Evolutionary conservation across 2,329 filamentous ascomycete species (phyloP).

Genomic region (Epichloe glyceriae): DNA sequence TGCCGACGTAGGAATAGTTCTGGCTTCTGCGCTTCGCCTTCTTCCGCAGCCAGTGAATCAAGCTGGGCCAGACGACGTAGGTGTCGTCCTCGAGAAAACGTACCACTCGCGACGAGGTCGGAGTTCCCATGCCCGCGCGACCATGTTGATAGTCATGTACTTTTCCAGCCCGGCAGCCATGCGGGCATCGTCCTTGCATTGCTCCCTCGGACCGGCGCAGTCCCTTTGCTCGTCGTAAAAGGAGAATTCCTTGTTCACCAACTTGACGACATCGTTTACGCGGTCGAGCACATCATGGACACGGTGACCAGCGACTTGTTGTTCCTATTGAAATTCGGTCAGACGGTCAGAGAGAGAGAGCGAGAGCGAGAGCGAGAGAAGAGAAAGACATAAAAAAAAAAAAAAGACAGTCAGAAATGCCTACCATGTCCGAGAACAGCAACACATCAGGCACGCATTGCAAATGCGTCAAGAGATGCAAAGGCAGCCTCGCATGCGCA

Average conservation of each 20-base stretch:
- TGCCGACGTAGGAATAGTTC: constrained; percentile 36
- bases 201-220: constrained; percentile 33
- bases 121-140: constrained; percentile 40
- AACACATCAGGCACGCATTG: constrained; percentile 41
- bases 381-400: background rate
- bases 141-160: constrained; percentile 48
- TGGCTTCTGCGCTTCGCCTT: constrained; percentile 28
- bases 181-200: constrained; percentile 22
- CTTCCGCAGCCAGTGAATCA: constrained; percentile 35
- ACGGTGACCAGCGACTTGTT: constrained; percentile 33
- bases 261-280: constrained; percentile 24
- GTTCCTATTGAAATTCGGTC: constrained; percentile 22
- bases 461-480: constrained; percentile 40
- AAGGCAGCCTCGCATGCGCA: constrained; percentile 38
- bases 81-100: constrained; percentile 45
- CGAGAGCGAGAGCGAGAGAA: too few relatives aligned
- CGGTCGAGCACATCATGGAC: constrained; percentile 29
- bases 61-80: constrained; percentile 42
- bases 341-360: background rate
- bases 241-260: constrained; percentile 30
- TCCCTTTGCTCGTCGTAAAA: constrained; percentile 32
- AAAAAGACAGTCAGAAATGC: background rate
- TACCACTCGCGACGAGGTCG: constrained; percentile 44
- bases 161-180: constrained; percentile 43
- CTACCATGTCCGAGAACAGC: constrained; percentile 41